Base-by-base conservation (phyloP, 768 basidiomycete species). In the Trametopsis cervina region DNA sequence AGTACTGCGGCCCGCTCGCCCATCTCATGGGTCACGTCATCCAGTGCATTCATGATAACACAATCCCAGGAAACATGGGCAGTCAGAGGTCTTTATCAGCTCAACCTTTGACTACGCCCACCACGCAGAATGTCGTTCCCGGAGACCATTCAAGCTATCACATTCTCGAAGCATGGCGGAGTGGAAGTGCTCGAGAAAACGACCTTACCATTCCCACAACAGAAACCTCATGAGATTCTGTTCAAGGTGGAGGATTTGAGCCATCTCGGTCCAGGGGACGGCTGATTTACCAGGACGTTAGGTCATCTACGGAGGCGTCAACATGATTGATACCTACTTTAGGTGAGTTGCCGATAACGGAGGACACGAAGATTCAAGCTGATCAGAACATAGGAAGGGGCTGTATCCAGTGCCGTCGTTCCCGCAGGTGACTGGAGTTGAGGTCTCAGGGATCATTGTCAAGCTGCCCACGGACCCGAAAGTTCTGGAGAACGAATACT, bases 281-380 rank as follows among this genome's bases (percentile, higher is more conserved):
- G 37, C 22, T 25, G 26, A 22, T 24, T 18, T 23, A 22, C 3
- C 17, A 11, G 25, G 1, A 4, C 27, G 4, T 1, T 58, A 85
- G 85, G 71, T 82, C 20, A 79, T 89, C 56, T 91, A 82, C 56
- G 68, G 75, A 12, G 89, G 89, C 6, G 76, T 95, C 57, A 96
- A 96, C 69, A 96, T 87, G 62, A 90, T 86, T 60, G 86, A 89
- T 62, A 82, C 80, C 37, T 94, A 96, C 64, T 80, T 76, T 60
- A 73, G 92, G 78, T 83, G 26, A 5, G 67, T 63, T 64, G 29
- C 29, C 29, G 15, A 33, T 33, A 56, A 33, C 46, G n/a, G n/a
- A n/a, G n/a, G n/a, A n/a, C n/a, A n/a, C n/a, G n/a, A n/a, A n/a
- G n/a, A n/a, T n/a, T n/a, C n/a, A n/a, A 46, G 10, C 27, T 21